Base-by-base conservation (phyloP, 495 filamentous ascomycete species). In the Thozetella sp. region DNA sequence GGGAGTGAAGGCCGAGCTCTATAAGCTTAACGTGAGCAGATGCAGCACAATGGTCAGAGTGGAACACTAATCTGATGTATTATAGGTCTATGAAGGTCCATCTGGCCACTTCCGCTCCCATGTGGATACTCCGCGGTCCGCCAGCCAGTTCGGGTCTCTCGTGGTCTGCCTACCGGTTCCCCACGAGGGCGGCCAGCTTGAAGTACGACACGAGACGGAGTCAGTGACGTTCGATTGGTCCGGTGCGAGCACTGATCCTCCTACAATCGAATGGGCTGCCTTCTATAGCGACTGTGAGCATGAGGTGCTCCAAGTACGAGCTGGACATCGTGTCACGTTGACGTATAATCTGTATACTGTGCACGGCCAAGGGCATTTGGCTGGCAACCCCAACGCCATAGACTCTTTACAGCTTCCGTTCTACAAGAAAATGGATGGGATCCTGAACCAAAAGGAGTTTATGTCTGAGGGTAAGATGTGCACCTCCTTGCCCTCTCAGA, bases 201-300 rank as follows among this genome's bases (percentile, higher is more conserved):
- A 62, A 20, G 68, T 80, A 2, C 61, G 67, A 4, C 74, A 82
- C 61, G 54, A 64, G 3, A 64, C 63, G 10, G 43, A 75, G 34
- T 58, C 66, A 2, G 58, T 74, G n/a, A 57, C 62, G 6, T 81
- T 76, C 57, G 76, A 83, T 64, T 86, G 83, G 81, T 61, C 60
- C 22, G 23, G 40, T 0, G 46, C 53, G 0, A 72, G 22, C 3
- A 45, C 27, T 2, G 23, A 17, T 1, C 12, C 48, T 4, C 15
- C 69, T 0, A 13, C 60, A 1, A 74, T 87, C 51, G 67, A 80
- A 22, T 88, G 83, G 84, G 83, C 79, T 0, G 84, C 85, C 1
- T 88, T 88, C 67, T 88, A 86, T 63, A 83, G 77, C 57, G 83
- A 88, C 61, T 86, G 81, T 60, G 79, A n/a, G n/a, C n/a, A n/a